Base-by-base conservation (phyloP, 2,329 filamentous ascomycete species). In the Allantophomopsis cytisporea region DNA sequence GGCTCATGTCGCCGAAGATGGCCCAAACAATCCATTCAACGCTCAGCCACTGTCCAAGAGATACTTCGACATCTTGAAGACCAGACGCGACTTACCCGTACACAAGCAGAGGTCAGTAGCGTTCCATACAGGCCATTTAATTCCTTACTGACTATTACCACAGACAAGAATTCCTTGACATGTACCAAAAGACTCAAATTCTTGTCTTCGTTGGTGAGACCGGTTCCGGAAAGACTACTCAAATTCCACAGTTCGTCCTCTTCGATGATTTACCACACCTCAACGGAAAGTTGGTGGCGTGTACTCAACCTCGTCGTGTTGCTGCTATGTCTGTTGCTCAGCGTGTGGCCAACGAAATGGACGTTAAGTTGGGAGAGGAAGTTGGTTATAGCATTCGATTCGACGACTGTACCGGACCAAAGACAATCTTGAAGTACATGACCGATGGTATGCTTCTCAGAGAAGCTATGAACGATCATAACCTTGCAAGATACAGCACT, bases 321-420 rank as follows among this genome's bases (percentile, higher is more conserved):
- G 91, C 93, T 43, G 91, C 91, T 54, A 98, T 95, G 87, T 95
- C 88, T 36, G 91, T 98, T 14, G 91, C 91, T 30, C 86, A 96
- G 63, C 89, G 91, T 81, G 91, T 98, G 23, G 87, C 93, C 20
- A 79, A 94, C 55, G 91, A 98, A 64, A 82, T 98, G 71, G 91
- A 96, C 56, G 89, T 95, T 49, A 77, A 73, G 43, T 72, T 98
- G 18, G 91, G 91, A 43, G 79, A 95, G 49, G 89, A 96, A 63
- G 88, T 98, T 40, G 91, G 91, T 61, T 98, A 96, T 67, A 96
- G 85, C 60, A 96, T 98, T 59, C 86, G 91, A 69, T 98, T 98
- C 61, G 93, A 98, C 62, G 91, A 98, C 60, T 83, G 79, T 65
- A 96, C 91, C 1, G 75, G 83, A 38, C 76, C 78, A 42, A 87